These are phyloP conservation scores for Gracilaria gracilis DNA, from an alignment of 23 red algal genomes.

Conservation along the genomic window DNA sequence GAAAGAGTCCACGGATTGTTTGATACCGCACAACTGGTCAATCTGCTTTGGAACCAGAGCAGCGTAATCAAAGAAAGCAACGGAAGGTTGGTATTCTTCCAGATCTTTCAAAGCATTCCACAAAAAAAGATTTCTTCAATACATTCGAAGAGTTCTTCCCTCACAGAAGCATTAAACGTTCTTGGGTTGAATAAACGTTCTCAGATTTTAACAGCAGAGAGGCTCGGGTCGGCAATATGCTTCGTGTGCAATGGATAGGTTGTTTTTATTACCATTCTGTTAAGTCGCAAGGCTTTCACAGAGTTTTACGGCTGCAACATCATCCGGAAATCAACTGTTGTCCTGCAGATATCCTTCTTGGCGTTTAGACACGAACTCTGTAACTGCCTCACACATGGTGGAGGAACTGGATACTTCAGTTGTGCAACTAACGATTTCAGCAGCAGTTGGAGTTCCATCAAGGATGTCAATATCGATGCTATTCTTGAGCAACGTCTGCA, in stretches of 20 bases:
- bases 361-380: slow-evolving; percentile 74
- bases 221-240: slow-evolving; percentile 73
- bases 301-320: slow-evolving; percentile 33
- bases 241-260: slow-evolving; percentile 60
- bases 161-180: background rate
- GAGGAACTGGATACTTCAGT: background rate
- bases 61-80: background rate
- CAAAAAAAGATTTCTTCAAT: slow-evolving; percentile 63
- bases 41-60: slow-evolving; percentile 33
- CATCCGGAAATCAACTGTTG: slow-evolving; percentile 53
- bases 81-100: background rate
- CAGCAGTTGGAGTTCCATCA: slow-evolving; percentile 20
- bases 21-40: slow-evolving; percentile 43
- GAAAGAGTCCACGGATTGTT: slow-evolving; percentile 80
- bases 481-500: slow-evolving; percentile 73
- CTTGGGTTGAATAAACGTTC: slow-evolving; percentile 32
- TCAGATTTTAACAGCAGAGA: slow-evolving; percentile 64
- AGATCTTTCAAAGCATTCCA: slow-evolving; percentile 45
- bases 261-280: slow-evolving; percentile 7
- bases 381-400: slow-evolving; percentile 20
- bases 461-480: slow-evolving; percentile 58
- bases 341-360: slow-evolving; percentile 76
- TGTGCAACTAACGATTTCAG: slow-evolving; percentile 8
- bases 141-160: slow-evolving; percentile 66
- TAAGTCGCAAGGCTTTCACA: slow-evolving; percentile 31